Conservation (phyloP, 306 rosid genomes). For the Hylodesmum podocarpum region DNA sequence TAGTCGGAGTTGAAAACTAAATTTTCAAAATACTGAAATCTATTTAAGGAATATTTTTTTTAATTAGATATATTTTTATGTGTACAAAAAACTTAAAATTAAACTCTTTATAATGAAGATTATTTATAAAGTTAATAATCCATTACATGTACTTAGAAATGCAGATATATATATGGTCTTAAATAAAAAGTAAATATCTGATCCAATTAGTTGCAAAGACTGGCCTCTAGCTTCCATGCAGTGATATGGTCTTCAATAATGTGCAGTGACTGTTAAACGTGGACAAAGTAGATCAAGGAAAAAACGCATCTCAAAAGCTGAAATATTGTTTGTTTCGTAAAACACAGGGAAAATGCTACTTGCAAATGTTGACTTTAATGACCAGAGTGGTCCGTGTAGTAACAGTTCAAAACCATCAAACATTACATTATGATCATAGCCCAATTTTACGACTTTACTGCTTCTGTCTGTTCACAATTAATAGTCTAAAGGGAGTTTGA, state of each 20-base stretch:
- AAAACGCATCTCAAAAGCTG: neutral
- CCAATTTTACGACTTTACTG: neutral
- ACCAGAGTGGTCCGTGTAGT: neutral
- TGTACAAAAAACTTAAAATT: too few species aligned
- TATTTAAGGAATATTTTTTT: too few species aligned
- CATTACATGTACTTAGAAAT: too few species aligned
- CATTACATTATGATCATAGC: neutral
- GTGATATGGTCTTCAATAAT: neutral
- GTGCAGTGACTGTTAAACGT: neutral
- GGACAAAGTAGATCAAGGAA: neutral
- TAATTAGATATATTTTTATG: too few species aligned
- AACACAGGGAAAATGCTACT: neutral
- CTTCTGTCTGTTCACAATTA: neutral
- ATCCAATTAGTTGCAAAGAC: conserved; percentile 10
- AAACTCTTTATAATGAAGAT: too few species aligned
- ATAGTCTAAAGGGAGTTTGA: neutral
- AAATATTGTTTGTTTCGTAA: conserved; percentile 16
- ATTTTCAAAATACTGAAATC: too few species aligned
- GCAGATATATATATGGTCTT: neutral
- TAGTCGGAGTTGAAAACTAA: too few species aligned
- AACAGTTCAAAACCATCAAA: neutral
- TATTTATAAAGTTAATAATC: too few species aligned
- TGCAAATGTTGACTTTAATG: conserved; percentile 5
- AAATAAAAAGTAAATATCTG: neutral
- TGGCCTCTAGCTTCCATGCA: neutral